A percentile compares a stretch with the other conserved stretches of the same genome.
These are phyloP conservation scores for Pseudogymnoascus sp. DNA, from an alignment of 2,329 filamentous ascomycete species.

Conservation along the genomic window DNA sequence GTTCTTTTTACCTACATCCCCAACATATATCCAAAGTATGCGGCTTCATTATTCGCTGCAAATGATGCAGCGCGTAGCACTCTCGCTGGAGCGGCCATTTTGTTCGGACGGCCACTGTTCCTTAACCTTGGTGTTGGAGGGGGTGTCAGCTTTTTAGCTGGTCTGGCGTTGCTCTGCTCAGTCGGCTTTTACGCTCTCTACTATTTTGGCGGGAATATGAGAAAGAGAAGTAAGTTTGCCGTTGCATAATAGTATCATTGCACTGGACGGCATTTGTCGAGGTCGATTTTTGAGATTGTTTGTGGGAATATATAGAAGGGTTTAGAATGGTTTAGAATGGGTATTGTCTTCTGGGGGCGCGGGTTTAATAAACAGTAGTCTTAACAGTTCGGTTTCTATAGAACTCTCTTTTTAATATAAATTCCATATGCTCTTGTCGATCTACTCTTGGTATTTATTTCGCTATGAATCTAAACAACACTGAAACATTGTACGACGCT, in stretches of 20 bases:
- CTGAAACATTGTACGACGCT: neutral
- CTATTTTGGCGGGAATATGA: constrained; percentile 13
- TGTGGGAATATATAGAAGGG: neutral
- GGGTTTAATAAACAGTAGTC: neutral
- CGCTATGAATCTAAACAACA: constrained; percentile 4
- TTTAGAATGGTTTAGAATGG: neutral
- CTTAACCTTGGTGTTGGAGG: constrained; percentile 36
- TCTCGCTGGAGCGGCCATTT: constrained; percentile 39
- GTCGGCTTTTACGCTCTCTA: constrained; percentile 42
- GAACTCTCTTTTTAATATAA: neutral
- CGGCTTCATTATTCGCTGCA: constrained; percentile 46
- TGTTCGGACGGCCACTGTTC: constrained; percentile 42
- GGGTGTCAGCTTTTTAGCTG: constrained; percentile 36
- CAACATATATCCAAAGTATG: constrained; percentile 50
- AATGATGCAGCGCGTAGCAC: constrained; percentile 33
- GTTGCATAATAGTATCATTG: constrained; percentile 11
- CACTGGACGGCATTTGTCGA: neutral
- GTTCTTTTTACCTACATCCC: constrained; percentile 54
- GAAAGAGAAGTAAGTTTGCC: constrained; percentile 17
- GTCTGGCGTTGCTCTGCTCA: constrained; percentile 31
- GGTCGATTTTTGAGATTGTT: neutral
- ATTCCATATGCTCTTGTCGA: neutral
- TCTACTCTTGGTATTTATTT: neutral
- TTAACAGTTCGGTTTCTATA: neutral
- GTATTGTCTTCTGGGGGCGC: neutral